Percentiles rank a stretch among this genome's conserved stretches.
Evolutionary conservation across 331 rosid genomes (phyloP).

Genomic region (Acacia concinna): DNA sequence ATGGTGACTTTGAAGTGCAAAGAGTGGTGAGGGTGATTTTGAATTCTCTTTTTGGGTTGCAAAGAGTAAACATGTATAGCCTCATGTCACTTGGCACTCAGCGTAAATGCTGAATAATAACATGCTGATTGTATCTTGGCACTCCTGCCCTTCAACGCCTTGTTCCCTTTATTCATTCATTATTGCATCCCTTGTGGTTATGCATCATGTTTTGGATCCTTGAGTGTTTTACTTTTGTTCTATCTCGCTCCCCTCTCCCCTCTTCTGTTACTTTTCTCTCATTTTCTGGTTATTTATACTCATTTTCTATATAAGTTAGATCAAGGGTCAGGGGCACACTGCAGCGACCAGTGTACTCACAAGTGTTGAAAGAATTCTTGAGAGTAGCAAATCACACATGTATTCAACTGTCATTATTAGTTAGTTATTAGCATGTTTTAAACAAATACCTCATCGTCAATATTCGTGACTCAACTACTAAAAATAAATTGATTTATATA

Average conservation of each 20-base stretch:
- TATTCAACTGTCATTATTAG: not conserved
- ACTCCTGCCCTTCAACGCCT: not conserved
- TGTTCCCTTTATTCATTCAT: not conserved
- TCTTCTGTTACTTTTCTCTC: too few relatives aligned
- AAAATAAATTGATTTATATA: not conserved
- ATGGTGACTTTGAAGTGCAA: slow-evolving; percentile 20
- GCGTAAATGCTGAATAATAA: not conserved
- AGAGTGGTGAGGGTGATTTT: slow-evolving; percentile 3
- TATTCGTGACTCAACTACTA: not conserved
- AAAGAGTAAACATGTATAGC: not conserved
- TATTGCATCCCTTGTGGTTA: not conserved
- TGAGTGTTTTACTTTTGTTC: not conserved
- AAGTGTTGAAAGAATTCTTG: not conserved
- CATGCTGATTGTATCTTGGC: not conserved
- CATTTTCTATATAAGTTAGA: not conserved
- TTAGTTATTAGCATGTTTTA: not conserved
- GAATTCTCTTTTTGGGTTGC: not conserved
- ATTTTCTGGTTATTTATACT: not conserved
- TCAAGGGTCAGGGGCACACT: not conserved
- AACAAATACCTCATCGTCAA: not conserved
- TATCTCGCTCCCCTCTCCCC: too few relatives aligned
- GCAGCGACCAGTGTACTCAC: too few relatives aligned
- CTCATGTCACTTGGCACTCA: slow-evolving; percentile 2
- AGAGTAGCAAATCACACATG: not conserved
- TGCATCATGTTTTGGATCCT: not conserved